Evolutionary conservation across 2,329 filamentous ascomycete species (phyloP), one percentile per base, ranked within the genome.

Genomic region (Fusarium begoniae): DNA sequence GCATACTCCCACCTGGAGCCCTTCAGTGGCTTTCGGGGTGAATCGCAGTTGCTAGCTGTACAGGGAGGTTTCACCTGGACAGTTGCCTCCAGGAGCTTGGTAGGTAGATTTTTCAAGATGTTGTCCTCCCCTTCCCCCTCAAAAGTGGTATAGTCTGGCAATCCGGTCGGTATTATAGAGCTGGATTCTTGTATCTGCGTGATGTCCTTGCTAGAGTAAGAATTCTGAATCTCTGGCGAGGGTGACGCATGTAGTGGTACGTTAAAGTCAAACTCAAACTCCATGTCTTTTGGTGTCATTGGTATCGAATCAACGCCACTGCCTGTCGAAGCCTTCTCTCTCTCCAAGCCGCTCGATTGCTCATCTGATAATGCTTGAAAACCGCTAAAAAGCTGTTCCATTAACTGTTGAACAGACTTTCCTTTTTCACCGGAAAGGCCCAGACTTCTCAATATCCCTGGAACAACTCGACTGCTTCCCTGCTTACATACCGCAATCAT

Each of bases 291-390:
- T 7, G 51, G 51, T 13, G 51, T 54, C 35, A 18, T 9, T 28
- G 24, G 35, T 10, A 28, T 13, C 8, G 51, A 37, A n/a, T 22
- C 51, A n/a, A 22, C 3, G 8, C 24, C 32, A 9, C 8, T 2
- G 35, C 14, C 5, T 54, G 13, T 5, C 13, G 32, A 13, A 17
- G 3, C 0, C 0, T 38, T 26, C 24, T 38, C 10, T 0, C 13
- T 54, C 10, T 26, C 35, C 13, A 9, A 2, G 3, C 2, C 10
- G 2, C 9, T 26, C 8, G 20, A 38, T 9, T 0, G 2, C 4
- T 26, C 10, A 7, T 10, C 20, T 4, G 51, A 40, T 17, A 54
- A n/a, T 6, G 3, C 51, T 17, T 54, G 14, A n/a, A 54, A 54
- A 0, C 14, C 51, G 10, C 20, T 18, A 7, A 54, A 17, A 7